Conservation (phyloP, 352 stramenopile genomes). For the Ophiocytium majus region DNA sequence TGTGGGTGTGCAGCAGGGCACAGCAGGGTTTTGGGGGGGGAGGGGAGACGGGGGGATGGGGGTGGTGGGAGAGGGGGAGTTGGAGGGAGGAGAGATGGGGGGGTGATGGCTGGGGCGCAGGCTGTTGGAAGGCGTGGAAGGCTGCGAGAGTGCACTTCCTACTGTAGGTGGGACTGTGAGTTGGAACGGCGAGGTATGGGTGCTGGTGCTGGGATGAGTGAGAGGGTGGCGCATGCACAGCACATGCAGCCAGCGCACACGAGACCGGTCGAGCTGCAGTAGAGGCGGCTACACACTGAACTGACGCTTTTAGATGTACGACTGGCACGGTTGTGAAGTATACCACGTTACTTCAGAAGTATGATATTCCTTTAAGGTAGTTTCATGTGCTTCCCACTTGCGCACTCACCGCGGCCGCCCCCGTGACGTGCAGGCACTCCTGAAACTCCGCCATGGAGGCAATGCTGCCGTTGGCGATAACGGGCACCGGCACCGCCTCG, state of each 20-base stretch:
- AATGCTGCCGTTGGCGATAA: constrained; percentile 72
- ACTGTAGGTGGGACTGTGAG: no score
- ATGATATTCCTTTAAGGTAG: not conserved
- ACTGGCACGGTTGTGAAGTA: not conserved
- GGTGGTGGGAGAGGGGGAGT: no score
- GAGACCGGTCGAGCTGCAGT: not conserved
- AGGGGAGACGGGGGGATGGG: no score
- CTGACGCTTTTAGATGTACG: not conserved
- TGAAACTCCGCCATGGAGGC: constrained; percentile 34
- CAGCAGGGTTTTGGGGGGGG: no score
- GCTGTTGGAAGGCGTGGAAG: no score
- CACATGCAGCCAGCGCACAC: not conserved
- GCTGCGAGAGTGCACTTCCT: no score
- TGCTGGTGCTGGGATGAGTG: not conserved
- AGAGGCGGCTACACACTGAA: not conserved
- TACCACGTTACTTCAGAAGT: not conserved
- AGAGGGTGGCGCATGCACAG: not conserved
- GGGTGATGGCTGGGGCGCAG: no score
- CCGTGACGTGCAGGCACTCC: not conserved
- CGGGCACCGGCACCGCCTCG: constrained; percentile 66
- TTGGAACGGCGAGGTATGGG: no score
- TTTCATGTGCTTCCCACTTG: no score
- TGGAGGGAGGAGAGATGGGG: no score
- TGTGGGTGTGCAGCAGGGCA: no score
- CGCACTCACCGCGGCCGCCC: constrained; percentile 13